Percentiles rank a stretch among this genome's conserved stretches.
phyloP scores from a whole-genome alignment of 805 yeast species.

The Peterozyma toletana region DNA sequence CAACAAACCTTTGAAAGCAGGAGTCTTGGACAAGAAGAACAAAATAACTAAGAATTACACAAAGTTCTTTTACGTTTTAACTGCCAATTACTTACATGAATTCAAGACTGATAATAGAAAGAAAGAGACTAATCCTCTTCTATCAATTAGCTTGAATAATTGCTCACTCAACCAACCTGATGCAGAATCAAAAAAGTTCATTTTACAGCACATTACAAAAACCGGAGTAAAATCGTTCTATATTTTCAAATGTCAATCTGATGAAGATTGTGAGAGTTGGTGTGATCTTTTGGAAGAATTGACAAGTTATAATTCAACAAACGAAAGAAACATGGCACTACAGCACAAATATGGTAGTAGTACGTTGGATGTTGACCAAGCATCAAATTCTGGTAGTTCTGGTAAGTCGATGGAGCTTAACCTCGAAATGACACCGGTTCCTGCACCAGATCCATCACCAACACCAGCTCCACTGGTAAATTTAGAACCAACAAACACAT shows the following conservation, averaged over 20 bases:
- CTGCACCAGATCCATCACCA: background rate
- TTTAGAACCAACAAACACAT: background rate
- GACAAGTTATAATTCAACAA: conserved; percentile 36
- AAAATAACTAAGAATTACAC: conserved; percentile 55
- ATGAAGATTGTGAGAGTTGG: conserved; percentile 44
- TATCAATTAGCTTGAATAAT: conserved; percentile 31
- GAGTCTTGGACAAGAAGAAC: conserved; percentile 52
- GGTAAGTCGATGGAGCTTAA: too few species aligned
- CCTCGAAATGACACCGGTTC: background rate
- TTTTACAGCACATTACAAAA: conserved; percentile 26
- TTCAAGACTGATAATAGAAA: conserved; percentile 51
- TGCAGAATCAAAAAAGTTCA: conserved; percentile 26
- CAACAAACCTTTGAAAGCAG: conserved; percentile 51
- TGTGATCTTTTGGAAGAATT: conserved; percentile 45
- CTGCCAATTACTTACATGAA: conserved; percentile 63
- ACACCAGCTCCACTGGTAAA: background rate
- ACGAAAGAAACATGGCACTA: conserved; percentile 41
- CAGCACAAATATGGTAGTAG: conserved; percentile 15
- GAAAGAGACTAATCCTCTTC: conserved; percentile 39
- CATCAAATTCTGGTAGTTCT: too few species aligned
- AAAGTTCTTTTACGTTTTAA: conserved; percentile 58
- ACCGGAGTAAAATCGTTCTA: conserved; percentile 17
- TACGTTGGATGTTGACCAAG: too few species aligned
- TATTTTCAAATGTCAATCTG: conserved; percentile 36
- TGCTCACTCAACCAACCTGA: conserved; percentile 22